Percentiles rank a stretch among this genome's conserved stretches.
These are phyloP conservation scores for Serendipita indica DNA, from an alignment of 768 basidiomycete genomes.

Conservation along the genomic window DNA sequence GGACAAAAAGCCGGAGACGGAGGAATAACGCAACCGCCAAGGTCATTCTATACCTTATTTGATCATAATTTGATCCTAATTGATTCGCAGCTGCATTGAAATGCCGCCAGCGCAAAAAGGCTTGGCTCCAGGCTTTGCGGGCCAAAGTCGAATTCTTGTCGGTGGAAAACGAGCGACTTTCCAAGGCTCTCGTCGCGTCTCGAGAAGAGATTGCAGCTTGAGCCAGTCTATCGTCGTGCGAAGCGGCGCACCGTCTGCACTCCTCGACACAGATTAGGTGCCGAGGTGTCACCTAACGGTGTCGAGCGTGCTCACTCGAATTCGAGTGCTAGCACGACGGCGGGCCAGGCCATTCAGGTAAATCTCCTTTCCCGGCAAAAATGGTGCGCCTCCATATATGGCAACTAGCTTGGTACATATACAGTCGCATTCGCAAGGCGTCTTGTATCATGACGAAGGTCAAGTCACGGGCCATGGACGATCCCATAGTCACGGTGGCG, in stretches of 20 bases:
- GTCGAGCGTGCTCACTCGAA: neutral
- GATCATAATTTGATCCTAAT: neutral
- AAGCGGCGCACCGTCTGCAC: neutral
- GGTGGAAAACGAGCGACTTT: constrained; percentile 91
- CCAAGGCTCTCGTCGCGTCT: constrained; percentile 68
- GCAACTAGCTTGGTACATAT: neutral
- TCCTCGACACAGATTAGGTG: neutral
- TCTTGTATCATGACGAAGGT: neutral
- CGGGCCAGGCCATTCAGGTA: neutral
- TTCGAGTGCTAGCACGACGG: neutral
- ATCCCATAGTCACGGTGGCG: neutral
- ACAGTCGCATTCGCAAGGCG: neutral
- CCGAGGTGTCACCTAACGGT: neutral
- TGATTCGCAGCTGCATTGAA: constrained; percentile 70
- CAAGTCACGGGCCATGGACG: neutral
- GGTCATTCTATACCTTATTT: constrained; percentile 34
- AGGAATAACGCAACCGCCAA: constrained; percentile 96
- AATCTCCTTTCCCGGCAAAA: neutral
- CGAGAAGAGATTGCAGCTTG: constrained; percentile 87
- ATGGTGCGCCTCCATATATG: neutral
- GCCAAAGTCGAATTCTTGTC: constrained; percentile 81
- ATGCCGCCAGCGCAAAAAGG: constrained; percentile 98
- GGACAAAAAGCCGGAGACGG: constrained; percentile 78
- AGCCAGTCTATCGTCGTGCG: constrained; percentile 15
- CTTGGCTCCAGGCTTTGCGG: constrained; percentile 87